Base-by-base conservation (phyloP, 176 grass and related monocot genomes). In the Aegilops longissima region DNA sequence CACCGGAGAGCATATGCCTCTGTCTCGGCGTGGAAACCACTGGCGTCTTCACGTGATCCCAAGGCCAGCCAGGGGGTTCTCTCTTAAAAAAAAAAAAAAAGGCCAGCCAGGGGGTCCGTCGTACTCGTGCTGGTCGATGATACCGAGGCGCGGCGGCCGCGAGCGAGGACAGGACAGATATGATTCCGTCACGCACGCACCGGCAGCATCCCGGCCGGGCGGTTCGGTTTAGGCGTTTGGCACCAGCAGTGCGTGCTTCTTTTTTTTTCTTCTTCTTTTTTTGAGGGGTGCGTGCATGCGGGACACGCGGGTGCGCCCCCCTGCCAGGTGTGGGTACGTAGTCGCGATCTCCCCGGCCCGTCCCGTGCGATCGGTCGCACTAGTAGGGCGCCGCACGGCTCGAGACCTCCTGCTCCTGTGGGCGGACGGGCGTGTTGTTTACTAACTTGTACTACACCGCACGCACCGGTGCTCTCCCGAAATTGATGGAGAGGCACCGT, bases 231-330 rank as follows among this genome's bases (percentile, higher is more conserved):
- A 27, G 27, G 27, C 27, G 27, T 27, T 27, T 27, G 27, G 27
- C 27, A 27, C 27, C 27, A 27, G 27, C 27, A 27, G 27, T 27
- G 27, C 27, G 27, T 27, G 27, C 27, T 27, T 27, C 27, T 27
- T 27, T 27, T 27, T 27, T 27, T 27, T 2, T 27, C 27, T 27
- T 27, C 27, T 27, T 27, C 27, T 27, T 27, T 27, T 27, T 25
- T 25, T 25, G 25, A 25, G 27, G 27, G 27, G 27, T 27, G 1
- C 27, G 27, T 27, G 40, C 81, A 79, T 79, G 87, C 11, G 21
- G 29, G 81, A 40, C 87, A 88, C 87, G 75, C 39, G 8, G 78
- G 78, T 9, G 13, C 39, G 52, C 38, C 2, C 2, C 40, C 52
- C 2, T 12, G 78, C 79, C 85, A 54, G 65, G 29, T 54, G 85